Percentiles rank a stretch among this genome's conserved stretches.
Conservation (phyloP, 2,329 filamentous ascomycete species). For the Fusarium subtropicale region DNA sequence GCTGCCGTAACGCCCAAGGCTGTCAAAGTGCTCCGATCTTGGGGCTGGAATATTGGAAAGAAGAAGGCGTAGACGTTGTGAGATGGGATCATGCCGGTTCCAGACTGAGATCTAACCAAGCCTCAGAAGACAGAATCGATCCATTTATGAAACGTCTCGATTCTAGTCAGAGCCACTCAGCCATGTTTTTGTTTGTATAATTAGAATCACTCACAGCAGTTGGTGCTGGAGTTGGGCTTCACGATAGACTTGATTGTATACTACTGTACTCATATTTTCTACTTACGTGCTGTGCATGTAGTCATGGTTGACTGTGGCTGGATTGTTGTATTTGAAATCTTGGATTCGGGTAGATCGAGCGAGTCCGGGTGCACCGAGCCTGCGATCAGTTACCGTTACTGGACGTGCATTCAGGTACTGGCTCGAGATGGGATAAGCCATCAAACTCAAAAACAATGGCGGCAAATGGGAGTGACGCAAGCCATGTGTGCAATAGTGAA, state of each 20-base stretch:
- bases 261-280: not conserved
- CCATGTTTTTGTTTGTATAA: constrained; percentile 27
- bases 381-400: constrained; percentile 14
- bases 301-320: constrained; percentile 1
- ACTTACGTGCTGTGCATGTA: not conserved
- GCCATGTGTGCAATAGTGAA: constrained; percentile 3
- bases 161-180: constrained; percentile 12
- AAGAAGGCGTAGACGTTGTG: constrained; percentile 50
- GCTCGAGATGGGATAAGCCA: constrained; percentile 19
- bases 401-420: constrained; percentile 19
- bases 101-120: constrained; percentile 26
- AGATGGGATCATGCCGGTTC: constrained; percentile 22
- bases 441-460: constrained; percentile 22
- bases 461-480: constrained; percentile 15
- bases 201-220: constrained; percentile 14
- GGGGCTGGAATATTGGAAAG: constrained; percentile 97
- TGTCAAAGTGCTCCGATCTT: constrained; percentile 85
- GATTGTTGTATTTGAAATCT: constrained; percentile 9
- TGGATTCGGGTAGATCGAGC: constrained; percentile 12
- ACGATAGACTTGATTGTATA: constrained; percentile 26
- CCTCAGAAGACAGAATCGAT: constrained; percentile 9
- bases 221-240: constrained; percentile 12
- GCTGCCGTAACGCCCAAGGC: constrained; percentile 92
- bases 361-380: constrained; percentile 12
- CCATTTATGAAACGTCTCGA: constrained; percentile 18